Evolutionary conservation across 345 rosid species (phyloP).

Genomic region (Iberis pinnata): DNA sequence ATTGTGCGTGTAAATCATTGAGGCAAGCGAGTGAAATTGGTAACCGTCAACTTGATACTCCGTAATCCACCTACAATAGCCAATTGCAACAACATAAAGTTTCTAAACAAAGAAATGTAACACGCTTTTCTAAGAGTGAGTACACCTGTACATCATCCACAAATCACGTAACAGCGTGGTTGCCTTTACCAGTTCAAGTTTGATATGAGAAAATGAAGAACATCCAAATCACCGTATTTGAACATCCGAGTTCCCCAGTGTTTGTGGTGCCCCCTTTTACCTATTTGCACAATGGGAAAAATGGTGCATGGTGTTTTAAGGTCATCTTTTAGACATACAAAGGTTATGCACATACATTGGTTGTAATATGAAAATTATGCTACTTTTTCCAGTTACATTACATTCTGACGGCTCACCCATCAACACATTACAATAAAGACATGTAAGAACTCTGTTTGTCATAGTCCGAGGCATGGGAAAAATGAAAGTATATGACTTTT

Average conservation of each 20-base stretch:
- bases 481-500: not conserved
- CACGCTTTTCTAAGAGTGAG: constrained; percentile 13
- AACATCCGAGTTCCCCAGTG: constrained; percentile 98
- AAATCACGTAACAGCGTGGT: constrained; percentile 5
- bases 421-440: constrained; percentile 11
- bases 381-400: constrained; percentile 5
- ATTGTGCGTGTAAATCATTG: constrained; percentile 89
- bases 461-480: not conserved
- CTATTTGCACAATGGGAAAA: constrained; percentile 35
- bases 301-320: constrained; percentile 12
- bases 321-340: constrained; percentile 4
- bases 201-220: constrained; percentile 79
- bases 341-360: constrained; percentile 9
- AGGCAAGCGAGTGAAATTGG: constrained; percentile 91
- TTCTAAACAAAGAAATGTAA: constrained; percentile 8
- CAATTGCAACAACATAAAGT: constrained; percentile 17
- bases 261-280: constrained; percentile 93
- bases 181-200: constrained; percentile 81
- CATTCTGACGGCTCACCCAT: constrained; percentile 3
- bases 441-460: constrained; percentile 16
- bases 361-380: not conserved
- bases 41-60: constrained; percentile 93
- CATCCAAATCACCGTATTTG: constrained; percentile 88
- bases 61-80: constrained; percentile 69
- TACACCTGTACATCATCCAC: not conserved